Base-by-base conservation (phyloP, 2,329 filamentous ascomycete genomes). In the Aplosporella prunicola region DNA sequence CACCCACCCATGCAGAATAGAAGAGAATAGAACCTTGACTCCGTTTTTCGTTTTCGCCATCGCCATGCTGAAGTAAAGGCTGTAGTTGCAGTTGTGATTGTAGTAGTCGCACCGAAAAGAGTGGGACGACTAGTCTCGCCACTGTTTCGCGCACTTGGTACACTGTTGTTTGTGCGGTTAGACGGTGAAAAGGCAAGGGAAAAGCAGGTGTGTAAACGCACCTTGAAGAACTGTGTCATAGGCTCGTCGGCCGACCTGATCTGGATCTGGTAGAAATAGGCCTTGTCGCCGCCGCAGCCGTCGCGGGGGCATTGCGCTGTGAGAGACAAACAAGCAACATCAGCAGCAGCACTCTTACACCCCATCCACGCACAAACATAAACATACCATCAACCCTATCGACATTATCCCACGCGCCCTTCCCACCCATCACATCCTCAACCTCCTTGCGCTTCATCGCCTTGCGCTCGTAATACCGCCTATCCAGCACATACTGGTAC, bases 211-310 rank as follows among this genome's bases (percentile, higher is more conserved):
- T n/a, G 10, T n/a, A 16, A 16, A 52, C 63, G 38, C 53, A 85
- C 82, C 75, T 87, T 91, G 65, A 81, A 93, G 63, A 96, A 96
- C 43, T 79, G 89, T 48, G 91, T 98, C 83, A 94, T 95, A 43
- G 91, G 91, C 71, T 98, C 91, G 65, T 98, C 91, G 35, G 91
- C 91, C 69, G 86, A 93, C 50, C 91, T 79, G 64, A 96, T 96
- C 72, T 98, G 91, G 50, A 96, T 78, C 69, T 94, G 86, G 68
- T 88, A 93, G 68, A 89, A 96, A 46, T 88, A 93, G 3, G 91
- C 91, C 66, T 86, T 78, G 43, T 77, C 72, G 45, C 86, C 86
- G 53, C 83, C 72, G 68, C 91, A 98, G 40, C 72, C 72, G 26
- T 87, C 78, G 45, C 78, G 78, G 17, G 83, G 78, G 61, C 91